These are phyloP conservation scores for Xanthoceras sorbifolium DNA, from an alignment of 345 rosid genomes.

Conservation along the genomic window DNA sequence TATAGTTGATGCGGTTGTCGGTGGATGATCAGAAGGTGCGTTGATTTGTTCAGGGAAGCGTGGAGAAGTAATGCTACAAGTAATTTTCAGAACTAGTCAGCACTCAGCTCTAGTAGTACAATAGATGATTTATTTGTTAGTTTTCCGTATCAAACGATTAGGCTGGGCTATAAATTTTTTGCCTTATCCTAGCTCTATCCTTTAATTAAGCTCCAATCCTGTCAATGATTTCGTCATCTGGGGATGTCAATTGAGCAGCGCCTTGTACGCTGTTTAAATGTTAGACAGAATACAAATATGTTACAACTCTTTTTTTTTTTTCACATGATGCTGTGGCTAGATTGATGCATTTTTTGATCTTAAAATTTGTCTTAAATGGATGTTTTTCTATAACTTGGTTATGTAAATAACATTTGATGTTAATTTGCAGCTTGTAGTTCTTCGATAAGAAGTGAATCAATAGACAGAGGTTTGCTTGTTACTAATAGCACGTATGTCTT, in stretches of 20 bases:
- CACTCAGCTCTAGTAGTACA: background rate
- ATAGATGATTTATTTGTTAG: background rate
- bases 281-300: background rate
- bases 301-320: background rate
- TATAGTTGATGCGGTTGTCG: background rate
- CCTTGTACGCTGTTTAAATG: background rate
- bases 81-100: background rate
- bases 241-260: background rate
- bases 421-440: conserved; percentile 51
- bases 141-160: background rate
- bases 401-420: background rate
- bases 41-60: background rate
- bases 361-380: background rate
- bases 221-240: background rate
- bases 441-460: conserved; percentile 26
- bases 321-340: background rate
- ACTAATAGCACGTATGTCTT: conserved; percentile 37
- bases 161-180: too few relatives aligned
- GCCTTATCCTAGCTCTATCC: too few relatives aligned
- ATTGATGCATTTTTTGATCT: background rate
- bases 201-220: too few relatives aligned
- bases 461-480: conserved; percentile 37
- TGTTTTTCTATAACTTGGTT: background rate
- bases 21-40: background rate
- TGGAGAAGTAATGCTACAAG: background rate